phyloP scores from a whole-genome alignment of 371 early-diverging fungal species.

The Batrachochytrium dendrobatidis region DNA sequence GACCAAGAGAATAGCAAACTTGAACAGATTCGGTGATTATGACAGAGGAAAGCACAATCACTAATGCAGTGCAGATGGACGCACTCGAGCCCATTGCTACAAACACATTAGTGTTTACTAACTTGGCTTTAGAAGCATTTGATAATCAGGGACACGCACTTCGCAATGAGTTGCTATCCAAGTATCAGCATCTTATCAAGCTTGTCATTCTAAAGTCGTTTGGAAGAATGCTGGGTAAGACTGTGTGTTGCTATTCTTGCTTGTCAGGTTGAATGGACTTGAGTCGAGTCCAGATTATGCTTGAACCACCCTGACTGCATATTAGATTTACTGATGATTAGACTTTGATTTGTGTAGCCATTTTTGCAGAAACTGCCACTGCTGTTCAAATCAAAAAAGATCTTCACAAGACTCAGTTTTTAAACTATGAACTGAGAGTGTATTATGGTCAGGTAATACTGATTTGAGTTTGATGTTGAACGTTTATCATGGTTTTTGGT shows the following conservation, averaged over 20 bases:
- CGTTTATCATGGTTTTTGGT: background rate
- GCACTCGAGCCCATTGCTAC: slow-evolving; percentile 16
- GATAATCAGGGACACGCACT: background rate
- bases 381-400: slow-evolving; percentile 10
- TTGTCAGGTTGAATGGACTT: background rate
- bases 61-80: background rate
- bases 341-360: slow-evolving; percentile 10
- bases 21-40: too few species aligned
- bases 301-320: too few species aligned
- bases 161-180: background rate
- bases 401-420: slow-evolving; percentile 12
- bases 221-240: slow-evolving; percentile 15
- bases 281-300: background rate
- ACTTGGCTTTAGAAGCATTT: slow-evolving; percentile 16
- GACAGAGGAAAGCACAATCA: background rate
- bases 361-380: slow-evolving; percentile 15
- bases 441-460: slow-evolving; percentile 18
- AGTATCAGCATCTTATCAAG: background rate
- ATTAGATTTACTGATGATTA: too few species aligned
- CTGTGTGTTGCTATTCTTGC: background rate
- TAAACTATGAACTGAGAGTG: slow-evolving; percentile 9
- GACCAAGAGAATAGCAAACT: too few species aligned
- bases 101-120: slow-evolving; percentile 26
- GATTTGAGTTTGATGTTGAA: background rate
- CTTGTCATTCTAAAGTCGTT: slow-evolving; percentile 16